Evolutionary conservation across 2,329 filamentous ascomycete genomes (phyloP), one percentile per base, ranked within the genome.

Genomic region (Ustilaginoidea virens): DNA sequence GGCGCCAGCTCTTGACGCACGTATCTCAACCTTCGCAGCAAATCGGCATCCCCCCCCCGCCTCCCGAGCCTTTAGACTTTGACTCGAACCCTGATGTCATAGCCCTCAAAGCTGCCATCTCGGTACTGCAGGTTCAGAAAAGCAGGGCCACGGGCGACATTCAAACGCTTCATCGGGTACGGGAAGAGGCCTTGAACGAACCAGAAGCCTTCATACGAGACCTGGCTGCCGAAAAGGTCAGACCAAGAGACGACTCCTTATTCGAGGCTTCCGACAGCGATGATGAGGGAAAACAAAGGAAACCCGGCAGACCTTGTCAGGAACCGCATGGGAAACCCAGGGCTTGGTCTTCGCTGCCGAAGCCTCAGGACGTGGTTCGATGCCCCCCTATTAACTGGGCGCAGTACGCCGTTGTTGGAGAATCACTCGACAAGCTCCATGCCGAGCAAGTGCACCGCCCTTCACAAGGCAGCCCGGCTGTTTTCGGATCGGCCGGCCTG

Each of bases 331-430:
- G 34, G 12, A 29, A 40, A 31, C 45, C 41, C 14, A 42, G 38
- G 18, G 38, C 56, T 3, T 85, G 85, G 58, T 60, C 69, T 3
- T 57, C 56, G 12, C 67, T 94, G 10, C 86, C 86, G 1, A 67
- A 66, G 10, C 73, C 80, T 5, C 87, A 94, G 51, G 80, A 80
- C 40, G 61, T 96, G 1, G 76, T 92, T 16, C 74, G 86, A 23
- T 83, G 77, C 56, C 87, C 87, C 7, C 79, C 82, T 7, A 76
- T 96, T 45, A 93, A 94, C 58, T 96, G 87, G 87, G 72, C 75
- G 9, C 86, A 93, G 47, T 96, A 96, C 51, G 81, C 82, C 41
- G 66, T 94, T n/a, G 74, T 90, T 3, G 86, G 83, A 27, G 48
- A 53, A 14, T 72, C 81, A 2, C 62, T 94, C 20, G 83, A 94